These are phyloP conservation scores for Suhomyces sp. DNA, from an alignment of 805 yeast species.

Conservation along the genomic window DNA sequence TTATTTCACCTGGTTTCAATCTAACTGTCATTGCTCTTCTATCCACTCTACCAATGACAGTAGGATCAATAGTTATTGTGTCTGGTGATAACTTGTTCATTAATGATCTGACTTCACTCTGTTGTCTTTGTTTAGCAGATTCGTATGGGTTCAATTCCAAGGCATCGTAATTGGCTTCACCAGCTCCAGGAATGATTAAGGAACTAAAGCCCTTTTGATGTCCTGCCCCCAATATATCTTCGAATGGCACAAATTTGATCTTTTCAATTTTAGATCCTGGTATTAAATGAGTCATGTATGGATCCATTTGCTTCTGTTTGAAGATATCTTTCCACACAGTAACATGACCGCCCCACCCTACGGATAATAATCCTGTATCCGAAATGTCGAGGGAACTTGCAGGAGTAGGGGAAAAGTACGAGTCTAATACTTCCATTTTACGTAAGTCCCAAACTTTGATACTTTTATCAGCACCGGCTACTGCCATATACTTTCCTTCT, in stretches of 20 bases:
- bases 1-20: constrained; percentile 58
- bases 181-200: constrained; percentile 92
- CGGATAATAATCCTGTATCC: constrained; percentile 81
- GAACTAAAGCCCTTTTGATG: constrained; percentile 50
- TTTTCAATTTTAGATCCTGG: constrained; percentile 74
- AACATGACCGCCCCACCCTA: constrained; percentile 96
- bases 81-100: constrained; percentile 89
- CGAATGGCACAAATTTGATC: constrained; percentile 83
- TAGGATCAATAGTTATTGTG: constrained; percentile 88
- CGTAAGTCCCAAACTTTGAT: constrained; percentile 93
- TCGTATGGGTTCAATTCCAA: constrained; percentile 91
- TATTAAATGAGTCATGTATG: constrained; percentile 87
- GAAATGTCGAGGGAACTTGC: constrained; percentile 78
- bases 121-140: constrained; percentile 89
- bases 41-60: constrained; percentile 80
- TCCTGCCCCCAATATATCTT: constrained; percentile 92
- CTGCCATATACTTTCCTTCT: constrained; percentile 92
- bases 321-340: constrained; percentile 90
- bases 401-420: constrained; percentile 78
- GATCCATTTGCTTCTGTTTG: constrained; percentile 68
- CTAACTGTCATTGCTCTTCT: constrained; percentile 63
- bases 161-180: constrained; percentile 97
- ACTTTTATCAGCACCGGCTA: constrained; percentile 81
- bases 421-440: constrained; percentile 70
- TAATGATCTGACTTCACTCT: constrained; percentile 81